Evolutionary conservation across 108 stramenopile species (phyloP).

Genomic region (Nannochloropsis salina): DNA sequence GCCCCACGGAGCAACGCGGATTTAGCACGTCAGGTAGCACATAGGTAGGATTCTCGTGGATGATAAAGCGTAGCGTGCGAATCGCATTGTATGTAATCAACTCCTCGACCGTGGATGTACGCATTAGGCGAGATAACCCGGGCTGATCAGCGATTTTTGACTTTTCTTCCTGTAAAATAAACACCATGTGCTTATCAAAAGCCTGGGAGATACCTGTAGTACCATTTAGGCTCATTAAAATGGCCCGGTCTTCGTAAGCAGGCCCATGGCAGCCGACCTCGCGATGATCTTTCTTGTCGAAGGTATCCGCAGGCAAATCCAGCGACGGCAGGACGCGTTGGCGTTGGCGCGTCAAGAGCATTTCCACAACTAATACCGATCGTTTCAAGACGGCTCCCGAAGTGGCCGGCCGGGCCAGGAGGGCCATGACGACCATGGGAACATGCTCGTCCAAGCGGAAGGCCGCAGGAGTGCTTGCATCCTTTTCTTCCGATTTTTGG

Average conservation of each 20-base stretch:
- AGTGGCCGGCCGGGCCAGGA: not conserved
- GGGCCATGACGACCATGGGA: not conserved
- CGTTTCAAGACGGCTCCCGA: not conserved
- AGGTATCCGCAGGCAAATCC: too few relatives aligned
- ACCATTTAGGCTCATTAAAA: too few relatives aligned
- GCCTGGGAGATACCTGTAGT: not conserved
- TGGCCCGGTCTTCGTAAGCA: too few relatives aligned
- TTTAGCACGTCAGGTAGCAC: not conserved
- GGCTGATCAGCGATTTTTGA: not conserved
- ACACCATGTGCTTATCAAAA: not conserved
- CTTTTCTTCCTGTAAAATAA: not conserved
- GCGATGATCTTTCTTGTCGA: too few relatives aligned
- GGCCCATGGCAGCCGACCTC: too few relatives aligned
- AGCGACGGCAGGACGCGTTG: too few relatives aligned
- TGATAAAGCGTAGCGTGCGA: not conserved
- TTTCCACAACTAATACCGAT: too few relatives aligned
- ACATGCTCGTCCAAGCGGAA: not conserved
- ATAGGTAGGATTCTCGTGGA: not conserved
- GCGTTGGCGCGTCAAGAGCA: too few relatives aligned
- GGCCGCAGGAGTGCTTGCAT: not conserved
- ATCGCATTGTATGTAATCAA: not conserved
- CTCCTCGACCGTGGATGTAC: not conserved
- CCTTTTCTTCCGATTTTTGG: not conserved
- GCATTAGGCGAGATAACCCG: not conserved
- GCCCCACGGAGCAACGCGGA: not conserved